Conservation (phyloP, 2,329 filamentous ascomycete genomes). For the Diaporthe sp. region DNA sequence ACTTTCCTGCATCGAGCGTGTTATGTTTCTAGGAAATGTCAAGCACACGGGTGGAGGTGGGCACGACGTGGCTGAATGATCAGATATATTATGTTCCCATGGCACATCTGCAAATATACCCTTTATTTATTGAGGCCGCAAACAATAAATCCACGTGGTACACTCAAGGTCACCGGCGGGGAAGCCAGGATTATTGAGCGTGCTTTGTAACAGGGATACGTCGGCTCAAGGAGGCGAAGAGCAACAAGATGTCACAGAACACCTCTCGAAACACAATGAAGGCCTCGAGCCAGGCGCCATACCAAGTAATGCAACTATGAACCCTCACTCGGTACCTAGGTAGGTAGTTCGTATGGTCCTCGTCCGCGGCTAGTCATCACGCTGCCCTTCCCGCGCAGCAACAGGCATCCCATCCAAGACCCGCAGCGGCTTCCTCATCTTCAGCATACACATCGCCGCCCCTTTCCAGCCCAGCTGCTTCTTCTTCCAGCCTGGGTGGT, state of each 20-base stretch:
- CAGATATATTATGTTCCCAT: neutral
- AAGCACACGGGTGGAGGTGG: neutral
- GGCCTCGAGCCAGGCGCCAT: neutral
- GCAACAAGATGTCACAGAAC: neutral
- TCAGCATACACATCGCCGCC: conserved; percentile 58
- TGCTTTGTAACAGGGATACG: neutral
- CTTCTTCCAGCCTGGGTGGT: conserved; percentile 57
- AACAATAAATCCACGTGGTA: neutral
- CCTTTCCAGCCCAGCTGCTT: conserved; percentile 62
- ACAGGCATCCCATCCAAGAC: conserved; percentile 44
- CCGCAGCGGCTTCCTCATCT: conserved; percentile 47
- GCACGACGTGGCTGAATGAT: neutral
- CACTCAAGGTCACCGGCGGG: neutral
- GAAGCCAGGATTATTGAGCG: neutral
- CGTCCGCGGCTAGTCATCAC: neutral
- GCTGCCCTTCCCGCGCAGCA: conserved; percentile 10
- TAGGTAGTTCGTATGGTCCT: neutral
- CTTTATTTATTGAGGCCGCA: neutral
- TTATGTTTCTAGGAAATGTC: neutral
- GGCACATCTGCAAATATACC: neutral
- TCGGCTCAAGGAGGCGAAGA: neutral
- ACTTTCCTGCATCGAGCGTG: neutral
- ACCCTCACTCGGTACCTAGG: no score
- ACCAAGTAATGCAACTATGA: neutral
- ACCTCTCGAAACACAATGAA: neutral